Conservation (phyloP, 2,329 filamentous ascomycete genomes). For the Aspergillus clavatus region DNA sequence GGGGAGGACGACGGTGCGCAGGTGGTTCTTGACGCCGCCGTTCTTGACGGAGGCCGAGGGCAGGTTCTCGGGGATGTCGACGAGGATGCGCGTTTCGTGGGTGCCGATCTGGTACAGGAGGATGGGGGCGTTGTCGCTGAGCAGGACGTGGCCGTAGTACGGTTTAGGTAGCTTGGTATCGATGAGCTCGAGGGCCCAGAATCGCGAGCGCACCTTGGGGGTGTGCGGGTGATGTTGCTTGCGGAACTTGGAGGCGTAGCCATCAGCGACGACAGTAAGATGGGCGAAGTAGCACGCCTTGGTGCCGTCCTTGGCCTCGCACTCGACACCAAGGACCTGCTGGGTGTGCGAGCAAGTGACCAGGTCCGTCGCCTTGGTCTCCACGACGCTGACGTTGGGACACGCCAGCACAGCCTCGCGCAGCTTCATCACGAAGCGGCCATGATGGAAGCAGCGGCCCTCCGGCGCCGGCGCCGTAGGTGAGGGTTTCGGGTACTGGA, state of each 20-base stretch:
- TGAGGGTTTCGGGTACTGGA: conserved; percentile 69
- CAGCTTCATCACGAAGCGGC: conserved; percentile 80
- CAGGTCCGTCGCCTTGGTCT: conserved; percentile 76
- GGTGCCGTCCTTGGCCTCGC: conserved; percentile 56
- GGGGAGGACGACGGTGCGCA: conserved; percentile 74
- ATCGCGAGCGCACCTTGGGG: conserved; percentile 74
- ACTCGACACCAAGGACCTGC: conserved; percentile 78
- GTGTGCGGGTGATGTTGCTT: conserved; percentile 65
- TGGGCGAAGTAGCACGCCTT: conserved; percentile 81
- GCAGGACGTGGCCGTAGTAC: conserved; percentile 79
- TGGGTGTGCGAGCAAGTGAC: conserved; percentile 64
- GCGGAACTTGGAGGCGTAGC: conserved; percentile 87
- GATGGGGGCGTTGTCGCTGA: conserved; percentile 71
- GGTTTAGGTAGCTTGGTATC: conserved; percentile 74
- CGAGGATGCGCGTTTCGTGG: conserved; percentile 82
- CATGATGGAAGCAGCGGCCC: conserved; percentile 87
- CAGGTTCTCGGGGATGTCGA: conserved; percentile 77
- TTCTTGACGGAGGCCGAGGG: conserved; percentile 66
- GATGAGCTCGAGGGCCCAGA: conserved; percentile 89
- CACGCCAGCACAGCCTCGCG: conserved; percentile 68
- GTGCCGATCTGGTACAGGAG: conserved; percentile 96
- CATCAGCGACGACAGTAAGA: conserved; percentile 85
- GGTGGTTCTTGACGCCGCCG: conserved; percentile 81
- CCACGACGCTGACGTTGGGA: conserved; percentile 82
- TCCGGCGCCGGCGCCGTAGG: conserved; percentile 52